Percentiles rank a stretch among this genome's conserved stretches.
phyloP scores from a whole-genome alignment of 2,329 filamentous ascomycete species.

The Myriosclerotinia curreyana region DNA sequence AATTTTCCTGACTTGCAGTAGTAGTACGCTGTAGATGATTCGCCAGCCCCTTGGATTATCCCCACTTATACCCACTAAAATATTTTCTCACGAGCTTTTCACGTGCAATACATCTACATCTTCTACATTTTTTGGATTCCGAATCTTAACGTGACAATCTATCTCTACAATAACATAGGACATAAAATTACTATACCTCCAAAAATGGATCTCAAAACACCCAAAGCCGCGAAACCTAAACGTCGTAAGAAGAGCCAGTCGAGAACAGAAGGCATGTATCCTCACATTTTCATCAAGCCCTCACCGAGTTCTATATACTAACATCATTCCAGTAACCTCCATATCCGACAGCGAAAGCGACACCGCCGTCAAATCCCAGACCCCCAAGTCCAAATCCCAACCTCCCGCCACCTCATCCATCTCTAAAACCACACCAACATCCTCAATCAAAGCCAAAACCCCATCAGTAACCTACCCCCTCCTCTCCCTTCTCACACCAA shows the following conservation, averaged over 20 bases:
- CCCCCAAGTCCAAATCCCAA: background rate
- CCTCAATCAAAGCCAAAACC: slow-evolving; percentile 13
- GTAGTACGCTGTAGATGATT: background rate
- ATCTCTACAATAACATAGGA: background rate
- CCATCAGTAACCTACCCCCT: background rate
- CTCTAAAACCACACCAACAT: background rate
- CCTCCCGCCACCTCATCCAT: background rate
- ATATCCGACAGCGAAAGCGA: slow-evolving; percentile 22
- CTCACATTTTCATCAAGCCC: background rate
- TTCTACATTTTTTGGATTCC: background rate
- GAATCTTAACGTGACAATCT: background rate
- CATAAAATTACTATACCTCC: background rate
- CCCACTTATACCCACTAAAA: background rate
- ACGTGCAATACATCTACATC: background rate
- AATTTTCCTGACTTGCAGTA: background rate
- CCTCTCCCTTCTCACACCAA: background rate
- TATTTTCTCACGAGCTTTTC: slow-evolving; percentile 19
- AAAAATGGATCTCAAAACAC: slow-evolving; percentile 17
- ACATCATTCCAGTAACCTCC: background rate
- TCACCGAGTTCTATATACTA: background rate
- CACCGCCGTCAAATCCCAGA: background rate
- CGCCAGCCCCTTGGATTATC: background rate
- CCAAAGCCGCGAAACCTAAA: slow-evolving; percentile 16
- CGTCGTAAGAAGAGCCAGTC: slow-evolving; percentile 23
- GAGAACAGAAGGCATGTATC: slow-evolving; percentile 21